Evolutionary conservation across 2,329 filamentous ascomycete genomes (phyloP).

Genomic region (Huntiella abstrusa): DNA sequence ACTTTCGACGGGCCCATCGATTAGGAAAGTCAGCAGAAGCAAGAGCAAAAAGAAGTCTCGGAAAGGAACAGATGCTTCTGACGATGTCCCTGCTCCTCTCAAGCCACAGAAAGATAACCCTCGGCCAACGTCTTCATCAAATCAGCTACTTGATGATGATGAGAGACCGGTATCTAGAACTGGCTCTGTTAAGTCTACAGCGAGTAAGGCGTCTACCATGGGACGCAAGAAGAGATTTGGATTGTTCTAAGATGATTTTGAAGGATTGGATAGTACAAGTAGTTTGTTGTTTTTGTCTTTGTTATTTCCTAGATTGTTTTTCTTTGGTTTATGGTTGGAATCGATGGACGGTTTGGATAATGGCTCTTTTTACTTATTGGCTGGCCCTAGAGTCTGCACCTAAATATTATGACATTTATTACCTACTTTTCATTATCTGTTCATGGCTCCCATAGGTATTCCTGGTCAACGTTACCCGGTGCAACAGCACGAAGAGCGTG

Average conservation of each 20-base stretch:
- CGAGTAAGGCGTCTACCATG: neutral
- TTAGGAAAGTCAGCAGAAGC: neutral
- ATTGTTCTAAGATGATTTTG: conserved; percentile 4
- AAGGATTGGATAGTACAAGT: neutral
- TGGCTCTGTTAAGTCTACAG: neutral
- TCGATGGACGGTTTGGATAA: neutral
- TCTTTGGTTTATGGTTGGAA: neutral
- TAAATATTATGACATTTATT: neutral
- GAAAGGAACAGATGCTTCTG: conserved; percentile 2
- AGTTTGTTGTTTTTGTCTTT: neutral
- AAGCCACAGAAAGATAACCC: neutral
- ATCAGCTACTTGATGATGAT: neutral
- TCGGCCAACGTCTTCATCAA: neutral
- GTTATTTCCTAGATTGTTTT: neutral
- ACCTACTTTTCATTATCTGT: neutral
- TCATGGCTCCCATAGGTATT: conserved; percentile 22
- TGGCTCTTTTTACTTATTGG: neutral
- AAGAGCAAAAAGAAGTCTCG: neutral
- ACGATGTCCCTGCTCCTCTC: neutral
- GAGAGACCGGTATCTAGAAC: neutral
- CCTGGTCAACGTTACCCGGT: conserved; percentile 19
- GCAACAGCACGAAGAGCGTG: conserved; percentile 27
- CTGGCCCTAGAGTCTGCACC: neutral
- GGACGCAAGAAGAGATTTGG: conserved; percentile 3
- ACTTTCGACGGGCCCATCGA: neutral